Base-by-base conservation (phyloP, 495 filamentous ascomycete species). In the Lasiosphaeria ovina region DNA sequence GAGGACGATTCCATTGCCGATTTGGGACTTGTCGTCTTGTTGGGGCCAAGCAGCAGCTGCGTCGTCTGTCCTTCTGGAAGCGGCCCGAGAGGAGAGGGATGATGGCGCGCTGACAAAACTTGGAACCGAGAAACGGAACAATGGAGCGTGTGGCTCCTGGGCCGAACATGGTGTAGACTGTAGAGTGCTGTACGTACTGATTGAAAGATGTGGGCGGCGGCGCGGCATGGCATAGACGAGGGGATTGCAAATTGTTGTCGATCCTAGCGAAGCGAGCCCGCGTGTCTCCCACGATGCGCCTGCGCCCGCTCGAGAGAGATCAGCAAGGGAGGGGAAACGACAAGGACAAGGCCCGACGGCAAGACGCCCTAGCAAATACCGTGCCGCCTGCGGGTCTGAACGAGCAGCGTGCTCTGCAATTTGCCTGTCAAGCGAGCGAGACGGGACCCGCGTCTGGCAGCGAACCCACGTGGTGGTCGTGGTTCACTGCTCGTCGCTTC, bases 201-300 rank as follows among this genome's bases (percentile, higher is more conserved):
- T 3, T 14, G 38, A 42, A 14, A 8, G 7, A 42, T 42, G 38
- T 42, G 7, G 44, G 12, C 12, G 42, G 4, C 12, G 44, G 44
- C 8, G 12, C 12, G 44, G 12, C 38, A 47, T 47, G 44, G 7
- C 24, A 24, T 24, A 47, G 44, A 47, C 5, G 16, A 47, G 42
- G 48, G 36, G 38, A 58, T 51, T 58, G 51, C 54, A 61, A 62
- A 62, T 56, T 61, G 48, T 35, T 36, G 51, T 24, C 36, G 62
- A 61, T 55, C 62, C 42, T 16, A 16, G 33, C 12, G 7, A 32
- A 8, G 49, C 55, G 31, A 16, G 42, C 33, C 47, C 38, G 50
- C 16, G 44, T 47, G 38, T 45, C 16, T 55, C 35, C 50, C 48
- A 50, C 58, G 50, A 57, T 9, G n/a, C 58, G 44, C 12, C 16